Percentiles rank a stretch among this genome's conserved stretches.
Evolutionary conservation across 257 asterid genomes (phyloP).

Genomic region (Anisodus tanguticus): DNA sequence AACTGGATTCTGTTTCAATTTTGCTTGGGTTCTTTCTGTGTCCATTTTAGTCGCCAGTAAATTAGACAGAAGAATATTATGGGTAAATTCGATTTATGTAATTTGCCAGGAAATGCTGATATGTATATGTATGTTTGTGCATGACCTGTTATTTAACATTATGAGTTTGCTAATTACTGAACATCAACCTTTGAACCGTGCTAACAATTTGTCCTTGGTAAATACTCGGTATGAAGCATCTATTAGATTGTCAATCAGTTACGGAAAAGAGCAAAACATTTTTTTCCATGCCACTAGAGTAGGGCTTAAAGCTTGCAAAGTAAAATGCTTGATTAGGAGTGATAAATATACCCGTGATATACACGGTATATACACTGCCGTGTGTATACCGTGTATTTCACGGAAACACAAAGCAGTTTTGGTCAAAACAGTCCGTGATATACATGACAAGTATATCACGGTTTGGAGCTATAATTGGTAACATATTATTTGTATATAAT

Average conservation of each 20-base stretch:
- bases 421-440: too few species aligned
- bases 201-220: not conserved
- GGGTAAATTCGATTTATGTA: not conserved
- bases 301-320: not conserved
- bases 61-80: not conserved
- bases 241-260: conserved; percentile 12
- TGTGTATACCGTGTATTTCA: too few species aligned
- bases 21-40: not conserved
- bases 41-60: too few species aligned
- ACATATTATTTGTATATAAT: too few species aligned
- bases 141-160: not conserved
- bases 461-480: too few species aligned
- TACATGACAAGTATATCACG: too few species aligned
- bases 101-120: not conserved
- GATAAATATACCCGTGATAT: too few species aligned
- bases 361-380: too few species aligned
- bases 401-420: too few species aligned
- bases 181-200: not conserved
- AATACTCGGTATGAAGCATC: not conserved
- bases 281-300: not conserved
- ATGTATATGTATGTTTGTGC: not conserved
- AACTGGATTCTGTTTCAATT: not conserved
- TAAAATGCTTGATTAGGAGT: not conserved
- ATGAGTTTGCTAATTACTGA: not conserved
- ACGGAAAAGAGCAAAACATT: not conserved